Evolutionary conservation across 495 filamentous ascomycete genomes (phyloP), one percentile per base, ranked within the genome.

Genomic region (Penicillium salamii): DNA sequence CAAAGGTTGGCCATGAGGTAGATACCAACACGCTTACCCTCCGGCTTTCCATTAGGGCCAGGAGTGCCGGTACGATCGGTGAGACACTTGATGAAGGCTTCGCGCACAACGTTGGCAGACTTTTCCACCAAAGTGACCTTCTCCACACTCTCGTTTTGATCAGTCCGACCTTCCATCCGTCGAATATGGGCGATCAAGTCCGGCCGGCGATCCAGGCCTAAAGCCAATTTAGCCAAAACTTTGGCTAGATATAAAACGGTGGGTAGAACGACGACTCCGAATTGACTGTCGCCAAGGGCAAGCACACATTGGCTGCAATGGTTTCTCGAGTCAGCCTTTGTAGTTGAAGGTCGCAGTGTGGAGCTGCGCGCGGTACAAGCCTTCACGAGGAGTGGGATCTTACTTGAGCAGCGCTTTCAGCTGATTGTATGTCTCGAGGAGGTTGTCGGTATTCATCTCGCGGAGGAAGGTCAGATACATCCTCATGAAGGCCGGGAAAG

Each of bases 1-100:
- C 91, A 90, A 23, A 96, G 72, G 55, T 97, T 97, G 7, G 91
- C 92, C 69, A 95, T 90, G 7, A 85, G 76, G 60, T 97, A 95
- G 35, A 96, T 91, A 0, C 89, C 91, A 13, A 85, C 71, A 55
- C 92, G 88, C 65, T 90, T 95, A 32, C 91, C 89, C 50, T 88
- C 83, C 6, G 88, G 87, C 55, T 79, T 78, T 4, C 69, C 72
- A 24, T 68, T 57, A 9, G 62, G 49, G 13, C 81, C 79, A 9
- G 79, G 63, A 24, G 77, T 79, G 28, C 81, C 80, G 7, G 81
- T 86, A 18, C 90, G 83, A 58, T 97, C 91, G 3, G 84, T 90
- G 32, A 96, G 75, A 55, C 92, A 96, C 31, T 89, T 89, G 35
- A 89, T 95, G 62, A 97, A 96, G 3, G 91, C 89, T 53, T 89